Evolutionary conservation across 2,329 filamentous ascomycete genomes (phyloP).

Genomic region (Allantophomopsis cytisporea): DNA sequence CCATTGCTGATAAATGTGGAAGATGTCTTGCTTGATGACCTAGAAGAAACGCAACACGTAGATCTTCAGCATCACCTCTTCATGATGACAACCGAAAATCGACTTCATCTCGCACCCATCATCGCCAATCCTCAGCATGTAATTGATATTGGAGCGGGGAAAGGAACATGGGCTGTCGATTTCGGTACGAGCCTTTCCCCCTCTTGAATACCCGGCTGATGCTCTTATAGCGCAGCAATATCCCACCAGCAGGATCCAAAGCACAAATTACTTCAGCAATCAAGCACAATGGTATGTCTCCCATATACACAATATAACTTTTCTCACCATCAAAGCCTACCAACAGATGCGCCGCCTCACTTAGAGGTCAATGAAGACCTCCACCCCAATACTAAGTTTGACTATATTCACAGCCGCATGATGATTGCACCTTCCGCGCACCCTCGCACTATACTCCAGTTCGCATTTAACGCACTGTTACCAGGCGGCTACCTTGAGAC

Average conservation of each 20-base stretch:
- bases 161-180: slow-evolving; percentile 24
- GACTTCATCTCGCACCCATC: slow-evolving; percentile 9
- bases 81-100: slow-evolving; percentile 8
- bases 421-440: slow-evolving; percentile 1
- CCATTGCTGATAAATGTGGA: background rate
- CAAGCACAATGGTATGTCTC: too few species aligned
- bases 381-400: slow-evolving; percentile 33
- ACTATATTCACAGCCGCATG: slow-evolving; percentile 32
- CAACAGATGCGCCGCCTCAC: too few species aligned
- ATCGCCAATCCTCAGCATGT: background rate
- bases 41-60: background rate
- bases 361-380: slow-evolving; percentile 22
- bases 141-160: slow-evolving; percentile 11
- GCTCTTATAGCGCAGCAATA: too few species aligned
- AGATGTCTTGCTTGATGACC: slow-evolving; percentile 8
- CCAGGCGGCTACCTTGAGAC: slow-evolving; percentile 31
- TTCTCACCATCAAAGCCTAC: too few species aligned
- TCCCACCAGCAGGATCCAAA: too few species aligned
- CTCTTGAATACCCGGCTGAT: too few species aligned
- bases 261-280: too few species aligned
- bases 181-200: slow-evolving; percentile 9
- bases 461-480: slow-evolving; percentile 12
- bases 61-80: slow-evolving; percentile 8
- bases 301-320: slow-evolving; percentile 32
- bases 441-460: background rate